phyloP scores from a whole-genome alignment of 225 moss, liverwort and hornwort species.

The Anthoceros angustus region DNA sequence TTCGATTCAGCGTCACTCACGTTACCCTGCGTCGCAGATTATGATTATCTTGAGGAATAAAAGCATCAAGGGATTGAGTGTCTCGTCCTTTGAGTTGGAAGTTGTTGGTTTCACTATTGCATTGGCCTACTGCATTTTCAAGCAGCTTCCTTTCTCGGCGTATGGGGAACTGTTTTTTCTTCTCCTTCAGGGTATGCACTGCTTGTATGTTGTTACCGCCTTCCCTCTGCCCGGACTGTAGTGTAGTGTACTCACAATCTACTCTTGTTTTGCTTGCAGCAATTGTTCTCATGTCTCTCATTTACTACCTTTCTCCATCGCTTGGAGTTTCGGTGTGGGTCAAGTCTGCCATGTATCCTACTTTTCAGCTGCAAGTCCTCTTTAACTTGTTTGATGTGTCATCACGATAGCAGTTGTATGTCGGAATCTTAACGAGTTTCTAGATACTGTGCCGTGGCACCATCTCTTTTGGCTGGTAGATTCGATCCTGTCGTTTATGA shows the following conservation, averaged over 20 bases:
- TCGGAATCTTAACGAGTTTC: background rate
- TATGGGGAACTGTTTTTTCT: conserved; percentile 88
- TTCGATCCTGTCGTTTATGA: conserved; percentile 45
- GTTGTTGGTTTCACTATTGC: conserved; percentile 73
- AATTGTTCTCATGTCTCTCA: conserved; percentile 38
- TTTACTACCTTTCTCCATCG: conserved; percentile 57
- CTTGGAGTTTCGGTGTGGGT: conserved; percentile 36
- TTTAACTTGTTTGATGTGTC: background rate
- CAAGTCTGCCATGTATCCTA: conserved; percentile 63
- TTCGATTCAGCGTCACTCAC: background rate
- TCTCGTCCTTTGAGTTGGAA: conserved; percentile 73
- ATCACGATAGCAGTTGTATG: no score
- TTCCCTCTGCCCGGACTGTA: background rate
- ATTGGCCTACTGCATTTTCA: conserved; percentile 59
- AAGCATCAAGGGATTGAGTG: conserved; percentile 73
- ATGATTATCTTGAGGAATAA: conserved; percentile 49
- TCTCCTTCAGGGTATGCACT: conserved; percentile 36
- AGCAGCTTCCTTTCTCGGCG: conserved; percentile 69
- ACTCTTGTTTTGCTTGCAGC: conserved; percentile 13
- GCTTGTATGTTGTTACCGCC: background rate
- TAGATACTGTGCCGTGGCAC: conserved; percentile 68
- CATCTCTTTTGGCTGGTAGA: conserved; percentile 54
- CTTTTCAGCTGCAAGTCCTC: background rate
- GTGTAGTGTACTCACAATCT: background rate
- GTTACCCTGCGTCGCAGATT: conserved; percentile 23